A percentile compares a stretch with the other conserved stretches of the same genome.
phyloP scores from a whole-genome alignment of 164 flowering plant species.

The Liriodendron chinense region DNA sequence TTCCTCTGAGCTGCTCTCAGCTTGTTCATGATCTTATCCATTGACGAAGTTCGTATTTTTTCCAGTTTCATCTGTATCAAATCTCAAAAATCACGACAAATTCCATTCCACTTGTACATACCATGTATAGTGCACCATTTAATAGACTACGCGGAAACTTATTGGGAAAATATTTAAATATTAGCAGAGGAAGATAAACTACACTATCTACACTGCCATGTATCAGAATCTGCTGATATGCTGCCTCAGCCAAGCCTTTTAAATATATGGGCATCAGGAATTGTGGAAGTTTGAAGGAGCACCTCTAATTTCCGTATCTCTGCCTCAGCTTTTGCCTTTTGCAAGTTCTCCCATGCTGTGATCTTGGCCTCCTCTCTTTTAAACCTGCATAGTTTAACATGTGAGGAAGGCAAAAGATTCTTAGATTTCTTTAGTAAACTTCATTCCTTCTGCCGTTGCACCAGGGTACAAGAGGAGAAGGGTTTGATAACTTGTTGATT shows the following conservation, averaged over 20 bases:
- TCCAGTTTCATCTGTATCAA: constrained; percentile 14
- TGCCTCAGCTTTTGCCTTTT: constrained; percentile 98
- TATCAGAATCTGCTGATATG: not conserved
- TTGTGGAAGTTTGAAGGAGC: constrained; percentile 7
- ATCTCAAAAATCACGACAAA: not conserved
- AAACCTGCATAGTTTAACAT: constrained; percentile 32
- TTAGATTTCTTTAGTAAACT: not conserved
- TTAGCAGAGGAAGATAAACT: not conserved
- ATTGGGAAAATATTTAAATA: not conserved
- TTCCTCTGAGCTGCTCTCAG: constrained; percentile 79
- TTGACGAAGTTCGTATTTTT: constrained; percentile 82
- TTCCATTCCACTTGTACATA: no score
- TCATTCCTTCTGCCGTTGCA: not conserved
- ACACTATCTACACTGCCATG: not conserved
- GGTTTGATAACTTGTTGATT: no score
- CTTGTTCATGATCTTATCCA: constrained; percentile 93
- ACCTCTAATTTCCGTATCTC: constrained; percentile 94
- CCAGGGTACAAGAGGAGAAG: no score
- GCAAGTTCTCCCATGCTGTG: constrained; percentile 95
- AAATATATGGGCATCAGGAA: not conserved
- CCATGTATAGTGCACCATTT: not conserved
- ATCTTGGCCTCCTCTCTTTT: constrained; percentile 92
- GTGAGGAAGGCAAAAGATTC: not conserved
- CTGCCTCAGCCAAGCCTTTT: not conserved
- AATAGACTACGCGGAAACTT: not conserved